Conservation (phyloP, 306 rosid genomes). For the Carpinus viminea region DNA sequence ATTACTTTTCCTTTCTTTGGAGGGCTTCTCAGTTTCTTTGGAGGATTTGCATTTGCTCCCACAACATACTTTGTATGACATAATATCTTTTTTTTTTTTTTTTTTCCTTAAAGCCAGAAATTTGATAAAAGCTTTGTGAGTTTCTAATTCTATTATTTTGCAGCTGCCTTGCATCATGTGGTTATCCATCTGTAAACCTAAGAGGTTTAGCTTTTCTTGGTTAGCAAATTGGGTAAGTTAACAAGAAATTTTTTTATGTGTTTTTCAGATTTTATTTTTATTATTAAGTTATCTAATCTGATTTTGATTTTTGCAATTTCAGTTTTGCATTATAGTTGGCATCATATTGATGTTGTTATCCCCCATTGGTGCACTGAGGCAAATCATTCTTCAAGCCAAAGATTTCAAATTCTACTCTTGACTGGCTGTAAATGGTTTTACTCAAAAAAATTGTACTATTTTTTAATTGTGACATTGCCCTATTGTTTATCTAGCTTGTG, state of each 20-base stretch:
- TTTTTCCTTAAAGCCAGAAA: background rate
- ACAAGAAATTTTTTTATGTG: background rate
- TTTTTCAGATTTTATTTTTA: background rate
- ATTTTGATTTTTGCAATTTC: background rate
- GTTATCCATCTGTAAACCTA: conserved; percentile 41
- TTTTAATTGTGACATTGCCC: background rate
- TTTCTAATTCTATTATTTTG: conserved; percentile 2
- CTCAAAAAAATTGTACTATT: background rate
- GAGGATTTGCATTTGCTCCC: conserved; percentile 51
- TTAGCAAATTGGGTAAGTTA: conserved; percentile 35
- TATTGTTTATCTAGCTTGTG: background rate
- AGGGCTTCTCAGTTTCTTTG: conserved; percentile 44
- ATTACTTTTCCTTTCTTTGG: conserved; percentile 50
- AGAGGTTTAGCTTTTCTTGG: conserved; percentile 40
- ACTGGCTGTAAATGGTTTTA: background rate
- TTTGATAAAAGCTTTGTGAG: background rate
- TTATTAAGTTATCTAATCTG: background rate
- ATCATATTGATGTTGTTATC: conserved; percentile 18
- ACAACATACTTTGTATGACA: conserved; percentile 40
- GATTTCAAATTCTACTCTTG: conserved; percentile 28
- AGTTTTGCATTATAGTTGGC: conserved; percentile 31
- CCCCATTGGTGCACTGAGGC: conserved; percentile 35
- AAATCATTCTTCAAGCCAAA: conserved; percentile 26
- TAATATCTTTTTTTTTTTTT: background rate
- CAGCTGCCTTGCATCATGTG: conserved; percentile 55